Conservation (phyloP, 345 rosid species). For the Conringia planisiliqua region DNA sequence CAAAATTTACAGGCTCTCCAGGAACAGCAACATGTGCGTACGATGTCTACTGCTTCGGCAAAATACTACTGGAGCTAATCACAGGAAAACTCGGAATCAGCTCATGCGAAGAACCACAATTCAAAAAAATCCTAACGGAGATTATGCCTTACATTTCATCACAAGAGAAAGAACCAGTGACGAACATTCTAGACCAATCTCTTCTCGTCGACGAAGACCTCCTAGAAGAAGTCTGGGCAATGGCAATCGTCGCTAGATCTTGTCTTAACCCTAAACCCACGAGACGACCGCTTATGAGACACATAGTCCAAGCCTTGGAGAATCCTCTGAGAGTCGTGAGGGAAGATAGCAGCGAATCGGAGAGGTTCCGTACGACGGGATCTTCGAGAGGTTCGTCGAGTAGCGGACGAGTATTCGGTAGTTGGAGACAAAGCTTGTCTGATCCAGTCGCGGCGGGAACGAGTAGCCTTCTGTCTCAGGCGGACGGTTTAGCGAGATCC, state of each 20-base stretch:
- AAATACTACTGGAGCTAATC: conserved; percentile 74
- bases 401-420: conserved; percentile 67
- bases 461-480: conserved; percentile 31
- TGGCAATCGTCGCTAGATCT: conserved; percentile 88
- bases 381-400: conserved; percentile 61
- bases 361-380: conserved; percentile 63
- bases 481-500: conserved; percentile 15
- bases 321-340: conserved; percentile 90
- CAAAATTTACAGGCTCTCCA: conserved; percentile 41
- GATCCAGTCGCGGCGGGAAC: conserved; percentile 44
- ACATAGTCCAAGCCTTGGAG: conserved; percentile 83
- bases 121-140: conserved; percentile 57
- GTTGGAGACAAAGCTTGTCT: conserved; percentile 75
- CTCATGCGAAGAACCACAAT: conserved; percentile 51
- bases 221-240: conserved; percentile 96
- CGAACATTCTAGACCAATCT: conserved; percentile 75
- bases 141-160: conserved; percentile 55
- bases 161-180: conserved; percentile 66
- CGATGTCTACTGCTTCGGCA: conserved; percentile 93
- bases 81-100: conserved; percentile 89
- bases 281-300: conserved; percentile 76
- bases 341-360: conserved; percentile 58
- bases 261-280: conserved; percentile 87
- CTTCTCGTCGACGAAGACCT: conserved; percentile 86
- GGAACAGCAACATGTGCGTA: conserved; percentile 52